phyloP scores from a whole-genome alignment of 345 rosid species.

The Erysimum cheiranthoides region DNA sequence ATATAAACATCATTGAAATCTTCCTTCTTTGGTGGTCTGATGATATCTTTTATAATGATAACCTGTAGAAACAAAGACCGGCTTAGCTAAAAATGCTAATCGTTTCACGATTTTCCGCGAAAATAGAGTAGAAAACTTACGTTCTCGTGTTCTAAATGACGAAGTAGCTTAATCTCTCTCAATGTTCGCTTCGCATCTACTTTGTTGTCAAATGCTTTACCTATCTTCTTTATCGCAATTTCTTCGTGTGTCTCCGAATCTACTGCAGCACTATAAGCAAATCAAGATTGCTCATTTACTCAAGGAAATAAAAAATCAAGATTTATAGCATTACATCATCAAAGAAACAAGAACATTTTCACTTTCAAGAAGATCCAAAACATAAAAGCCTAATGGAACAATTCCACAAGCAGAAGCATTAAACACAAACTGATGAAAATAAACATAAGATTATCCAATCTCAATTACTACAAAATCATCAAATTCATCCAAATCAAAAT shows the following conservation, averaged over 20 bases:
- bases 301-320: not conserved
- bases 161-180: constrained; percentile 68
- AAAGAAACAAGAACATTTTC: not conserved
- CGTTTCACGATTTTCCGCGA: not conserved
- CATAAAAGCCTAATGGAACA: not conserved
- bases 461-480: not conserved
- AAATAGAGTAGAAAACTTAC: constrained; percentile 6
- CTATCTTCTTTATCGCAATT: constrained; percentile 67
- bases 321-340: not conserved
- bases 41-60: constrained; percentile 56
- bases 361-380: not conserved
- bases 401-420: not conserved
- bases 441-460: not conserved
- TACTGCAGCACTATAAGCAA: constrained; percentile 55
- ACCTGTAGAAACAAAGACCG: constrained; percentile 43
- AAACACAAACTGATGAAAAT: not conserved
- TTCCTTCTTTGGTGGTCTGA: constrained; percentile 60
- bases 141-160: constrained; percentile 58
- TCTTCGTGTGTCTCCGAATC: constrained; percentile 58
- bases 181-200: constrained; percentile 64
- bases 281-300: not conserved
- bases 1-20: constrained; percentile 62
- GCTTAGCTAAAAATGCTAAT: not conserved
- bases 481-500: not conserved
- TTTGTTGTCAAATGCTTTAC: constrained; percentile 60